phyloP scores from a whole-genome alignment of 2,329 filamentous ascomycete genomes.

The Colletotrichum tropicale region DNA sequence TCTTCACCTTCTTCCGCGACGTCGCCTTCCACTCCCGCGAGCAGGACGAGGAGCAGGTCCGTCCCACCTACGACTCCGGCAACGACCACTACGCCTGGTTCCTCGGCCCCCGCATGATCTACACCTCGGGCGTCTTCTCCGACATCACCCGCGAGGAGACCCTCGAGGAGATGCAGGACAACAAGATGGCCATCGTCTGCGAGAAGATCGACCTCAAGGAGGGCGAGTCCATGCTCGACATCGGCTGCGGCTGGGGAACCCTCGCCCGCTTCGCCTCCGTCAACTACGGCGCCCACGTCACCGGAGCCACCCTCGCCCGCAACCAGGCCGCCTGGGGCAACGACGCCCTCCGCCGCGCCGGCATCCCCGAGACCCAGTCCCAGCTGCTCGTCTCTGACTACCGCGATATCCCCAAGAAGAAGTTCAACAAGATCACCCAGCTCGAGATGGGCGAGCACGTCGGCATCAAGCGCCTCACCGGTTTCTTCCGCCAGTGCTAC shows the following conservation, averaged over 20 bases:
- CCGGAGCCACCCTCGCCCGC: constrained; percentile 90
- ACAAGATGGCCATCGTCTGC: constrained; percentile 93
- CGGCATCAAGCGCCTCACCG: constrained; percentile 84
- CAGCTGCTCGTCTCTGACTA: constrained; percentile 96
- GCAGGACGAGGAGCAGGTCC: constrained; percentile 97
- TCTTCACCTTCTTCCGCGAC: constrained; percentile 83
- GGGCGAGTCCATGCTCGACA: constrained; percentile 86
- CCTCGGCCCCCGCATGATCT: constrained; percentile 97
- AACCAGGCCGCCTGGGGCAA: constrained; percentile 99
- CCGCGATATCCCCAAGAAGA: constrained; percentile 84
- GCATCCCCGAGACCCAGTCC: constrained; percentile 86
- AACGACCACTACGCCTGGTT: constrained; percentile 99
- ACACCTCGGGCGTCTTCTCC: constrained; percentile 93
- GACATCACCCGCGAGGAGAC: constrained; percentile 87
- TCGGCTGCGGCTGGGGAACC: constrained; percentile 98
- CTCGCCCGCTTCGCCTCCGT: constrained; percentile 90
- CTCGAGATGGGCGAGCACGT: constrained; percentile 99
- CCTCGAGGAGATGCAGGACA: constrained; percentile 95
- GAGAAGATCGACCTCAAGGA: constrained; percentile 89
- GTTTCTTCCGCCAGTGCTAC: constrained; percentile 85
- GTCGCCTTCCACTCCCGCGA: constrained; percentile 91
- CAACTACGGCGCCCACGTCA: constrained; percentile 86
- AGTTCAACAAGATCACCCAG: constrained; percentile 95
- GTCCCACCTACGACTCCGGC: constrained; percentile 96
- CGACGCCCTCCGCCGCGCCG: constrained; percentile 80